Percentiles rank a stretch among this genome's conserved stretches.
These are phyloP conservation scores for Tolypocladium guangdongense DNA, from an alignment of 2,329 filamentous ascomycete genomes.

Conservation along the genomic window DNA sequence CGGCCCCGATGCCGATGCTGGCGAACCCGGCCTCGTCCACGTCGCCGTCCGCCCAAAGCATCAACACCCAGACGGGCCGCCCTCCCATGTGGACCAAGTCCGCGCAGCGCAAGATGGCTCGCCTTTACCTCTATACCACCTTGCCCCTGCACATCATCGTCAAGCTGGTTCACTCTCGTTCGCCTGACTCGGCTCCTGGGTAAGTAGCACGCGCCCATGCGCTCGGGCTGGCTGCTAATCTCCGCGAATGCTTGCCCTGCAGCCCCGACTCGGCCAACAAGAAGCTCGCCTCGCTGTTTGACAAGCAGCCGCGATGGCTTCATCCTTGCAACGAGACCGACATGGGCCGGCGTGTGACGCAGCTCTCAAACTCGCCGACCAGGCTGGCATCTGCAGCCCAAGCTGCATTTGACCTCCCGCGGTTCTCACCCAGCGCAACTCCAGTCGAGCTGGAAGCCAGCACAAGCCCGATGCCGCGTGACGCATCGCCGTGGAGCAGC, in stretches of 20 bases:
- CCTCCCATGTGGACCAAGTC: constrained; percentile 45
- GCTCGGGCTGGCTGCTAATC: neutral
- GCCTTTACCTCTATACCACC: constrained; percentile 46
- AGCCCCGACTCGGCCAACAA: constrained; percentile 43
- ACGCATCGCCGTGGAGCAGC: neutral
- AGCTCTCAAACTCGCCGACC: constrained; percentile 28
- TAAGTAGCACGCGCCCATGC: constrained; percentile 23
- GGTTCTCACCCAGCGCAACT: constrained; percentile 4
- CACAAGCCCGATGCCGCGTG: constrained; percentile 2
- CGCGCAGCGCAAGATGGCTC: constrained; percentile 39
- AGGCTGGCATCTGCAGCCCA: constrained; percentile 9
- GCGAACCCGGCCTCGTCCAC: constrained; percentile 1
- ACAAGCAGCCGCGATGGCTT: constrained; percentile 48
- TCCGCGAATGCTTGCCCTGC: neutral
- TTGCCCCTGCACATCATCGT: constrained; percentile 40
- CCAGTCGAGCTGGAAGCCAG: constrained; percentile 1
- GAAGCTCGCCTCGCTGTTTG: constrained; percentile 43
- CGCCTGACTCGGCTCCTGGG: constrained; percentile 33
- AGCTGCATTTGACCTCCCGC: neutral
- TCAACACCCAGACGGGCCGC: constrained; percentile 27
- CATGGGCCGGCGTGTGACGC: constrained; percentile 38
- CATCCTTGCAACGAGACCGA: constrained; percentile 39
- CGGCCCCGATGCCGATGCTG: constrained; percentile 1
- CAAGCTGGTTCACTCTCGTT: constrained; percentile 31
- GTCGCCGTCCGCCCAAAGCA: constrained; percentile 2